phyloP scores from a whole-genome alignment of 2,329 filamentous ascomycete genomes.

The Sphaerulina musiva region DNA sequence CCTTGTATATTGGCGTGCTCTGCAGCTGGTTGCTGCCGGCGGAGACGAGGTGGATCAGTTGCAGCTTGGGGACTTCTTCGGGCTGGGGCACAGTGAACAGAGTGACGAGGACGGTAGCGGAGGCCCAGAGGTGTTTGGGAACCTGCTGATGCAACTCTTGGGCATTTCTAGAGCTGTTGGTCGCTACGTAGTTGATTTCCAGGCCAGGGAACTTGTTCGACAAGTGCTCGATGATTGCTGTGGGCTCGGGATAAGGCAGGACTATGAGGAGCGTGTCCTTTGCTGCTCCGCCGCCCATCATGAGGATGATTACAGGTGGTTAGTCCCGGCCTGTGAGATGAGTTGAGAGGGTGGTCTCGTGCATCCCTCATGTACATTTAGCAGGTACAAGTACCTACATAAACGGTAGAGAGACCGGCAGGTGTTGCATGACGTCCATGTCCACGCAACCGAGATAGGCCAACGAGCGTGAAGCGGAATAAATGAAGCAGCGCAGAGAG shows the following conservation, averaged over 20 bases:
- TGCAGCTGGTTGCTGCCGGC: constrained; percentile 53
- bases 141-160: constrained; percentile 13
- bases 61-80: constrained; percentile 35
- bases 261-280: constrained; percentile 32
- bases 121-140: constrained; percentile 35
- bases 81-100: constrained; percentile 41
- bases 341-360: no score
- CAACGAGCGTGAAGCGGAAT: neutral
- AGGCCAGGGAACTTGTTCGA: constrained; percentile 24
- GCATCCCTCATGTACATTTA: no score
- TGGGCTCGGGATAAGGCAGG: constrained; percentile 35
- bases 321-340: neutral
- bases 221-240: constrained; percentile 38
- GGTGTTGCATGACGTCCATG: constrained; percentile 4
- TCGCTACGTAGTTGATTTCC: constrained; percentile 9
- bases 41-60: constrained; percentile 52
- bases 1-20: constrained; percentile 48
- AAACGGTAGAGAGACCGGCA: neutral
- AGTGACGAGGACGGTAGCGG: constrained; percentile 45
- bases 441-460: neutral
- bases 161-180: constrained; percentile 9
- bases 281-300: constrained; percentile 35
- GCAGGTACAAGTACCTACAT: no score
- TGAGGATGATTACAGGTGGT: neutral
- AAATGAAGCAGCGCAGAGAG: neutral